Evolutionary conservation across 2,329 filamentous ascomycete species (phyloP).

Genomic region (Fusarium abutilonis): DNA sequence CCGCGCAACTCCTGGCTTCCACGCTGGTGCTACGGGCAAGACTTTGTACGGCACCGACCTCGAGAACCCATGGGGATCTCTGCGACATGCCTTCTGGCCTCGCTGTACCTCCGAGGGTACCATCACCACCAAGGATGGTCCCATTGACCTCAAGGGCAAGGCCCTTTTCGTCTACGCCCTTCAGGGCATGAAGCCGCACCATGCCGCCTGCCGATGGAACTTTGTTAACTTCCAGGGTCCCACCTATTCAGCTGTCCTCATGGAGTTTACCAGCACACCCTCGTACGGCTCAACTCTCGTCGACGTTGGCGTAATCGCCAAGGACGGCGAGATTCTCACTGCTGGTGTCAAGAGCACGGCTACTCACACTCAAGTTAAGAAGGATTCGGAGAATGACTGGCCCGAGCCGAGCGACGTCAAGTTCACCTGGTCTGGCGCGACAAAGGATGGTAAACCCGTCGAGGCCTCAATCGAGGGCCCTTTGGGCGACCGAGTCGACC

Average conservation of each 20-base stretch:
- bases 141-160: constrained; percentile 82
- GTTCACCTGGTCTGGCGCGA: constrained; percentile 81
- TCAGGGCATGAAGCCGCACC: constrained; percentile 99
- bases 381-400: constrained; percentile 86
- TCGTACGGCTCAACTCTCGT: constrained; percentile 91
- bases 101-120: constrained; percentile 82
- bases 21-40: constrained; percentile 84
- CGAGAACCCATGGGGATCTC: constrained; percentile 85
- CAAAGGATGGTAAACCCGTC: constrained; percentile 78
- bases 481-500: constrained; percentile 76
- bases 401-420: constrained; percentile 81
- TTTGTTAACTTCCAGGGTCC: constrained; percentile 92
- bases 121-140: constrained; percentile 83
- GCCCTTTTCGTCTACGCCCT: constrained; percentile 85
- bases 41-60: constrained; percentile 88
- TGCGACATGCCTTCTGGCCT: constrained; percentile 96
- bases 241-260: constrained; percentile 86
- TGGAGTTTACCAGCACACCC: constrained; percentile 94
- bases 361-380: constrained; percentile 73
- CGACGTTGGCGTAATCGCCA: constrained; percentile 82
- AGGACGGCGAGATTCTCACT: constrained; percentile 80
- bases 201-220: constrained; percentile 92
- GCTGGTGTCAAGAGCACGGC: constrained; percentile 73
- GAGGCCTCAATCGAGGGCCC: constrained; percentile 74
- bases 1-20: constrained; percentile 80